phyloP scores from a whole-genome alignment of 108 stramenopile species.

The Nitzschia sp. region DNA sequence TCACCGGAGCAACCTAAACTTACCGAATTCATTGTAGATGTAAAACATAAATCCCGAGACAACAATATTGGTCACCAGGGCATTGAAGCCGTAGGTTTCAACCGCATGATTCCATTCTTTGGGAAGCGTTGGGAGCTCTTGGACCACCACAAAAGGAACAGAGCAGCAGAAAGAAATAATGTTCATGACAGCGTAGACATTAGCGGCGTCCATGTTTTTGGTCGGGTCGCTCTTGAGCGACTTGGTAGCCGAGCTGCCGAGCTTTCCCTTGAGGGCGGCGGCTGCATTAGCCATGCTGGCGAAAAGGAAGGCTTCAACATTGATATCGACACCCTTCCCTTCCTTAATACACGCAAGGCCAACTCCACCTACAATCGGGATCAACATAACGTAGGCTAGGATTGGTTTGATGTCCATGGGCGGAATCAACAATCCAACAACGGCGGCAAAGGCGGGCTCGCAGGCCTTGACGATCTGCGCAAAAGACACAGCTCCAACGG shows the following conservation, averaged over 20 bases:
- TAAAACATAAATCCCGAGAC: slow-evolving; percentile 93
- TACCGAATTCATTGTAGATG: slow-evolving; percentile 91
- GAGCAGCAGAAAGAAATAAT: slow-evolving; percentile 89
- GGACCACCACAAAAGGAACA: slow-evolving; percentile 85
- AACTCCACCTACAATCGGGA: slow-evolving; percentile 95
- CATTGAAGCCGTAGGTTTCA: slow-evolving; percentile 50
- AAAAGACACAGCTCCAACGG: slow-evolving; percentile 95
- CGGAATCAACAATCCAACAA: slow-evolving; percentile 83
- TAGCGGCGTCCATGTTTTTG: slow-evolving; percentile 96
- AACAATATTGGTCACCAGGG: slow-evolving; percentile 66
- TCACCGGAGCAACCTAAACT: background rate
- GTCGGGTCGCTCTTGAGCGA: slow-evolving; percentile 74
- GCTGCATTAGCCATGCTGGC: slow-evolving; percentile 93
- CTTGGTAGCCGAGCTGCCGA: slow-evolving; percentile 89
- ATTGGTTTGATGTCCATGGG: slow-evolving; percentile 82
- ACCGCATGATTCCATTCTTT: slow-evolving; percentile 69
- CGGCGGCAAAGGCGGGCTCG: slow-evolving; percentile 94
- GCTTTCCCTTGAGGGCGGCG: slow-evolving; percentile 85
- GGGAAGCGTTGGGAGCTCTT: slow-evolving; percentile 65
- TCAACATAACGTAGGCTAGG: slow-evolving; percentile 84
- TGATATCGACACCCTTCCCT: slow-evolving; percentile 90
- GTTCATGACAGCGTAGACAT: slow-evolving; percentile 95
- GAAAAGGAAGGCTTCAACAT: slow-evolving; percentile 84
- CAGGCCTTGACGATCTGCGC: slow-evolving; percentile 97
- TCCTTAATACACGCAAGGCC: slow-evolving; percentile 89